Conservation (phyloP, 139 green algal genomes). For the Chlamydomonas sp. region DNA sequence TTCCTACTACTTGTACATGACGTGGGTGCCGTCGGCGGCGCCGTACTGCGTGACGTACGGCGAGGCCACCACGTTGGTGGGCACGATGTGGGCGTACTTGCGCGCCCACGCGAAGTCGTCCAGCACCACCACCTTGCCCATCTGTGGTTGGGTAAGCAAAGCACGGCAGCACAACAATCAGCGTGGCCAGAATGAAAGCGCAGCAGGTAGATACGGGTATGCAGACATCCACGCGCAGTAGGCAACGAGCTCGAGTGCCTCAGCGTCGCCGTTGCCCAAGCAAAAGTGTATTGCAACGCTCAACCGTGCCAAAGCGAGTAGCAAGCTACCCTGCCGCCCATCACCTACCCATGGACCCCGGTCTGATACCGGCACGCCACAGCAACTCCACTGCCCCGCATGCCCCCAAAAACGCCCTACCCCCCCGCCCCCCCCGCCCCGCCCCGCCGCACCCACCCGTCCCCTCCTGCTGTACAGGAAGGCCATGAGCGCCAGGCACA, state of each 20-base stretch:
- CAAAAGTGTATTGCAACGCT: too few species aligned
- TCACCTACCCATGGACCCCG: neutral
- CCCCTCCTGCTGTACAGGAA: conserved; percentile 5
- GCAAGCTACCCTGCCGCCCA: neutral
- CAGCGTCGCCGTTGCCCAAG: too few species aligned
- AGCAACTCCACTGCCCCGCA: too few species aligned
- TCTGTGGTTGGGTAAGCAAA: conserved; percentile 2
- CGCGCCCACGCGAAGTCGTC: conserved; percentile 46
- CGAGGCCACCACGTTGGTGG: conserved; percentile 44
- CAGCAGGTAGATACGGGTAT: too few species aligned
- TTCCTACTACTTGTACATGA: neutral
- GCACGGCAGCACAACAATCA: too few species aligned
- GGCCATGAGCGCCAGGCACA: conserved; percentile 10
- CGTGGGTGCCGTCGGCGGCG: neutral
- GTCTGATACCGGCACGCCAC: too few species aligned
- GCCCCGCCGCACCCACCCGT: neutral
- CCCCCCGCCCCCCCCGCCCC: neutral
- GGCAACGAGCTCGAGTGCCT: too few species aligned
- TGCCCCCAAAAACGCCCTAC: too few species aligned
- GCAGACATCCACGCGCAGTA: too few species aligned
- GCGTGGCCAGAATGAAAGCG: too few species aligned
- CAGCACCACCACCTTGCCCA: conserved; percentile 39
- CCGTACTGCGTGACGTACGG: conserved; percentile 46
- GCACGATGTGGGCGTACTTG: conserved; percentile 52
- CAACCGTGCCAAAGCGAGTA: neutral